phyloP scores from a whole-genome alignment of 2,329 filamentous ascomycete species.

The Aureobasidium sp. region DNA sequence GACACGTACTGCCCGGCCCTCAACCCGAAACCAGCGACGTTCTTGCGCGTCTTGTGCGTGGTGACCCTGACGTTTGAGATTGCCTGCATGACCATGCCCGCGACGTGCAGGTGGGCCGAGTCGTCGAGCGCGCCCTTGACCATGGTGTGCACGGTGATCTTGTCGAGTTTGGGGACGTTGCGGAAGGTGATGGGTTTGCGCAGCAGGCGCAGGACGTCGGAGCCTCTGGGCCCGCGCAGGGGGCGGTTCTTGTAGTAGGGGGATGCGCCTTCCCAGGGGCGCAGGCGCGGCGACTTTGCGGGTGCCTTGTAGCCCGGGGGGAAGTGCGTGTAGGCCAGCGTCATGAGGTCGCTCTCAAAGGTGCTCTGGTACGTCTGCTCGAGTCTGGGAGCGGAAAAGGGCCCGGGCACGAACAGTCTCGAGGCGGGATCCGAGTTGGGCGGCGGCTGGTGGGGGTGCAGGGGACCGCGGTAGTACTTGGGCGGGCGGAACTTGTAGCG shows the following conservation, averaged over 20 bases:
- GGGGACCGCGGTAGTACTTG: constrained; percentile 86
- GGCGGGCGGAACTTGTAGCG: constrained; percentile 92
- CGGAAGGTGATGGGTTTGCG: constrained; percentile 62
- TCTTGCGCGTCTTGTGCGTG: constrained; percentile 60
- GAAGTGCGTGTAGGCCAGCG: constrained; percentile 76
- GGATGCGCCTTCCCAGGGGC: constrained; percentile 80
- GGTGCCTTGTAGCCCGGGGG: constrained; percentile 63
- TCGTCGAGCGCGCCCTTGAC: constrained; percentile 60
- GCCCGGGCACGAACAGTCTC: constrained; percentile 79
- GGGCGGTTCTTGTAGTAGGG: constrained; percentile 92
- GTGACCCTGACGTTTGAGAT: constrained; percentile 69
- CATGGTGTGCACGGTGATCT: constrained; percentile 71
- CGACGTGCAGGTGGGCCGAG: constrained; percentile 68
- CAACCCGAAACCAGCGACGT: constrained; percentile 68
- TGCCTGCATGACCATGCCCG: constrained; percentile 73
- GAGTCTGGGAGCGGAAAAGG: constrained; percentile 78
- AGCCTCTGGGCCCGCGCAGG: constrained; percentile 73
- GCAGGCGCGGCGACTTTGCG: constrained; percentile 55
- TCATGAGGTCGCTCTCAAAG: constrained; percentile 77
- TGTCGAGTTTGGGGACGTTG: constrained; percentile 74
- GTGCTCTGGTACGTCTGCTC: constrained; percentile 86
- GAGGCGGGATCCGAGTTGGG: constrained; percentile 76
- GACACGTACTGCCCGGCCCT: constrained; percentile 61
- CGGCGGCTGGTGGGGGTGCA: constrained; percentile 90
- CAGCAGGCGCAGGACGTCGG: constrained; percentile 59